These are phyloP conservation scores for Dothistroma pini DNA, from an alignment of 2,329 filamentous ascomycete genomes.

Conservation along the genomic window DNA sequence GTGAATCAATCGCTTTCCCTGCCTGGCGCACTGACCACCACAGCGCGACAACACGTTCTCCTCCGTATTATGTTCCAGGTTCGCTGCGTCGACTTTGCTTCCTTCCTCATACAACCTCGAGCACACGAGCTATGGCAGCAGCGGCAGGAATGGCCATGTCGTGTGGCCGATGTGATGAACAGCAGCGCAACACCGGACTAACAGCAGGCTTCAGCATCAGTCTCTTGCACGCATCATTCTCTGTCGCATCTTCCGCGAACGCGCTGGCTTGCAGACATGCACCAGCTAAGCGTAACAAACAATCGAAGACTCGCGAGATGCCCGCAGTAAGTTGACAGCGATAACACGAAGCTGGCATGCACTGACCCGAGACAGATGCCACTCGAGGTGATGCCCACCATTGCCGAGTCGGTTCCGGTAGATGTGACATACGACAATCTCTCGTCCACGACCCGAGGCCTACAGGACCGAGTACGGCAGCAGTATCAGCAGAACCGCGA, in stretches of 20 bases:
- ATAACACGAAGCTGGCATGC: background rate
- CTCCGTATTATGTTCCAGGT: background rate
- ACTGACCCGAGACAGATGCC: background rate
- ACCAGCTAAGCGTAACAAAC: background rate
- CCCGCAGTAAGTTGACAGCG: background rate
- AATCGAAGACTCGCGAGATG: background rate
- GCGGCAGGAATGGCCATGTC: background rate
- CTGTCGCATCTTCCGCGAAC: background rate
- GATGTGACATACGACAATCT: background rate
- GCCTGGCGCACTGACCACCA: background rate
- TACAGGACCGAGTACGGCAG: background rate
- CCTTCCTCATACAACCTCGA: background rate
- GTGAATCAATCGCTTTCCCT: background rate
- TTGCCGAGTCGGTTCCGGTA: background rate
- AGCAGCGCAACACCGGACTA: background rate
- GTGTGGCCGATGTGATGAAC: background rate
- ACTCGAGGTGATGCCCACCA: background rate
- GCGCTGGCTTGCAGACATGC: background rate
- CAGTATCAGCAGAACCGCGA: background rate
- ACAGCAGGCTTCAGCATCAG: background rate
- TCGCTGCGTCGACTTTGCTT: background rate
- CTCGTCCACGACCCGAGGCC: background rate
- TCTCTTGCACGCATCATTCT: background rate
- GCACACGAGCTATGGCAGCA: background rate
- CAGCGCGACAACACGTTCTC: background rate